Evolutionary conservation across 345 rosid genomes (phyloP).

Genomic region (Linum trigynum): DNA sequence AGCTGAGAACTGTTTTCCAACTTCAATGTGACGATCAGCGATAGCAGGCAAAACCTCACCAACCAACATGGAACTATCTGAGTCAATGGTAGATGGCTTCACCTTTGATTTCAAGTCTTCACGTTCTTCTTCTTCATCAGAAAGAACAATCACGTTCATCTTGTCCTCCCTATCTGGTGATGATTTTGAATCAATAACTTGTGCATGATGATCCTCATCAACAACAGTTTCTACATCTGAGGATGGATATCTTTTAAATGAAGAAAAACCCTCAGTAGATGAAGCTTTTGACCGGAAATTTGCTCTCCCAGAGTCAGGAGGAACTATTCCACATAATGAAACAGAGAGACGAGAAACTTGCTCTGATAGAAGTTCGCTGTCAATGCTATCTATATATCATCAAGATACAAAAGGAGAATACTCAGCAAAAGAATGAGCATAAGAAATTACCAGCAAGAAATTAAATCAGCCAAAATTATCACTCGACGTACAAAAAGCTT

Average conservation of each 20-base stretch:
- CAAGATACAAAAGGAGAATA: slow-evolving; percentile 13
- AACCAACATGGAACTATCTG: slow-evolving; percentile 23
- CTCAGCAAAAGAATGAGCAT: not conserved
- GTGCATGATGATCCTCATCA: slow-evolving; percentile 29
- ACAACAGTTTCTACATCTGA: slow-evolving; percentile 21
- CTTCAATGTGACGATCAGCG: slow-evolving; percentile 24
- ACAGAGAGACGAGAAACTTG: slow-evolving; percentile 54
- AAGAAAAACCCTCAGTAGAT: slow-evolving; percentile 18
- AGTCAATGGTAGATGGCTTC: slow-evolving; percentile 22
- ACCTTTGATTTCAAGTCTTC: slow-evolving; percentile 23
- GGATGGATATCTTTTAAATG: slow-evolving; percentile 17
- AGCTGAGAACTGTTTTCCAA: slow-evolving; percentile 21
- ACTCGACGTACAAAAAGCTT: slow-evolving; percentile 18
- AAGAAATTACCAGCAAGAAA: slow-evolving; percentile 12
- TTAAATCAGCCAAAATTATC: slow-evolving; percentile 5
- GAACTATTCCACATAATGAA: slow-evolving; percentile 34
- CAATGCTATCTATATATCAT: slow-evolving; percentile 39
- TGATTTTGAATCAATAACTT: slow-evolving; percentile 24
- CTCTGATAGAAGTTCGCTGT: slow-evolving; percentile 51
- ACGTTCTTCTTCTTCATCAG: slow-evolving; percentile 53
- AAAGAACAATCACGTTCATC: slow-evolving; percentile 31
- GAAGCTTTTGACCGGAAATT: slow-evolving; percentile 18
- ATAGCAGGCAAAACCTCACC: slow-evolving; percentile 21
- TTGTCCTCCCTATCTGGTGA: slow-evolving; percentile 18
- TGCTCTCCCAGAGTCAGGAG: slow-evolving; percentile 16